These are phyloP conservation scores for Boechera retrofracta DNA, from an alignment of 345 rosid species.

Conservation along the genomic window DNA sequence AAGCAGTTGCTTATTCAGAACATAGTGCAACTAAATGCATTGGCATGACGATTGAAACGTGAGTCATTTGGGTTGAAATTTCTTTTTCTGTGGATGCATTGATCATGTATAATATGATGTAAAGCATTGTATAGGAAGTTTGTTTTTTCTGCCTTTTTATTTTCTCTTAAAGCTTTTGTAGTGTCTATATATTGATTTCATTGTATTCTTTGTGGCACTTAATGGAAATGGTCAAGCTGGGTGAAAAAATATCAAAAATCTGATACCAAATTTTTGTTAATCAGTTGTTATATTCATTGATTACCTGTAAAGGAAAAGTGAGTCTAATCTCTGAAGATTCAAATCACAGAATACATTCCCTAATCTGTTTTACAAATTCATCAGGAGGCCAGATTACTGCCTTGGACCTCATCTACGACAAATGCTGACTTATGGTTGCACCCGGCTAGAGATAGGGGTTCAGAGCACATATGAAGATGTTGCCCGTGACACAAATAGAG, in stretches of 20 bases:
- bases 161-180: neutral
- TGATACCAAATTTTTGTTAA: neutral
- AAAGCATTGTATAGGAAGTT: neutral
- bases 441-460: constrained; percentile 96
- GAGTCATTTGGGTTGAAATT: constrained; percentile 41
- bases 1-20: constrained; percentile 96
- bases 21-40: constrained; percentile 94
- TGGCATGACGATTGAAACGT: constrained; percentile 99
- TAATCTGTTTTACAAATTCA: constrained; percentile 36
- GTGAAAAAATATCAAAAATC: neutral
- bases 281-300: neutral
- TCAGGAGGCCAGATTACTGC: constrained; percentile 97
- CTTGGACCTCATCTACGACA: constrained; percentile 98
- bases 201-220: neutral
- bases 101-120: neutral
- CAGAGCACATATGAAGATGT: constrained; percentile 99
- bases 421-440: constrained; percentile 96
- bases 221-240: neutral
- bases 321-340: constrained; percentile 8
- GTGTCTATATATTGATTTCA: constrained; percentile 2
- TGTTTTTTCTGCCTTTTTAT: neutral
- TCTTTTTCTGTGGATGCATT: neutral
- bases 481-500: constrained; percentile 97
- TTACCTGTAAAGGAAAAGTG: constrained; percentile 3
- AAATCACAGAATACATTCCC: neutral